These are phyloP conservation scores for Spathaspora arborariae DNA, from an alignment of 805 yeast genomes.

Conservation along the genomic window DNA sequence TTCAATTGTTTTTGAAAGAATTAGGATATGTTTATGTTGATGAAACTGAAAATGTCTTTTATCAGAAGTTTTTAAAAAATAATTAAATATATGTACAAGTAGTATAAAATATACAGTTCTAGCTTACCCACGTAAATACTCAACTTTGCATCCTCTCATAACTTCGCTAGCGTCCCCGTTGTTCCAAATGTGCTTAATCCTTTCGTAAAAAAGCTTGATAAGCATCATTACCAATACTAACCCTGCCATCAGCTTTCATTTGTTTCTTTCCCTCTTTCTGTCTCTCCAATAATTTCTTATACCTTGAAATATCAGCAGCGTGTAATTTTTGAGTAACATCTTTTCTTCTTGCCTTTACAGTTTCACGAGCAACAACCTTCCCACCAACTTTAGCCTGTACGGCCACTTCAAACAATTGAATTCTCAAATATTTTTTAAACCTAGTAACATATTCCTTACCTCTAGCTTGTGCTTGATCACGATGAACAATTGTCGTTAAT, in stretches of 20 bases:
- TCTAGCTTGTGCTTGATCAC: slow-evolving; percentile 63
- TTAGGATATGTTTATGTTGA: slow-evolving; percentile 76
- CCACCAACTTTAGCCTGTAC: slow-evolving; percentile 85
- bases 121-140: neutral
- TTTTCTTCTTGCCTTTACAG: slow-evolving; percentile 88
- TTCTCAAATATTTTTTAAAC: slow-evolving; percentile 73
- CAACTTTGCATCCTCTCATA: too few species aligned
- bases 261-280: slow-evolving; percentile 93
- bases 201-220: slow-evolving; percentile 75
- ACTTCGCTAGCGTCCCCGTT: too few species aligned
- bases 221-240: slow-evolving; percentile 77
- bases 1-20: slow-evolving; percentile 63
- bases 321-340: slow-evolving; percentile 93
- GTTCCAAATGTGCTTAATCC: too few species aligned
- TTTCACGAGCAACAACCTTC: slow-evolving; percentile 83
- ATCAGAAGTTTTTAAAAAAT: slow-evolving; percentile 61
- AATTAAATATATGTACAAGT: neutral
- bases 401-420: slow-evolving; percentile 87
- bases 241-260: slow-evolving; percentile 75
- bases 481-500: slow-evolving; percentile 84
- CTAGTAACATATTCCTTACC: slow-evolving; percentile 82
- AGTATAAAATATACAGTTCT: slow-evolving; percentile 3
- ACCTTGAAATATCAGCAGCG: slow-evolving; percentile 87
- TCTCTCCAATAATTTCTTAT: slow-evolving; percentile 80
- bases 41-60: slow-evolving; percentile 85